Percentiles rank a stretch among this genome's conserved stretches.
phyloP scores from a whole-genome alignment of 257 asterid genomes.

The Thymus mandschuricus region DNA sequence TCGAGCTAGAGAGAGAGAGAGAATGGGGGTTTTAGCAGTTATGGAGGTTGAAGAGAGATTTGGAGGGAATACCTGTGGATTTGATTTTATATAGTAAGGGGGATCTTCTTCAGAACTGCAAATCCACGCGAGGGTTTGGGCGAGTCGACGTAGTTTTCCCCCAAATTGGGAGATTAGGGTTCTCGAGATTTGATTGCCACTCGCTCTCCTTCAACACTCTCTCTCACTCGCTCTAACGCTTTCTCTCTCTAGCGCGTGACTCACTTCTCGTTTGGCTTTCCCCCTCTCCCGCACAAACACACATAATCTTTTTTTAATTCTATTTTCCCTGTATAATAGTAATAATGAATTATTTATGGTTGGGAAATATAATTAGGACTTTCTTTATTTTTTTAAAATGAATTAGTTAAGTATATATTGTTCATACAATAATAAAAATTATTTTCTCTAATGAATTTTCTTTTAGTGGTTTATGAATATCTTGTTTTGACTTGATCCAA shows the following conservation, averaged over 20 bases:
- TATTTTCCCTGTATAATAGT: background rate
- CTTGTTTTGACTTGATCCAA: no score
- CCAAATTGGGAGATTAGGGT: slow-evolving; percentile 62
- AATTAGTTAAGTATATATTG: no score
- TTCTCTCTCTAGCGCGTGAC: slow-evolving; percentile 55
- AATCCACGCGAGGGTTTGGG: slow-evolving; percentile 82
- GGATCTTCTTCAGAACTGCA: slow-evolving; percentile 64
- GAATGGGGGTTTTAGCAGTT: slow-evolving; percentile 20
- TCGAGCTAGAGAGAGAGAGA: slow-evolving; percentile 11
- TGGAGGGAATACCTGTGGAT: slow-evolving; percentile 42
- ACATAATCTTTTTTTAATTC: background rate
- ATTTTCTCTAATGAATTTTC: no score
- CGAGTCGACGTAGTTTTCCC: slow-evolving; percentile 59
- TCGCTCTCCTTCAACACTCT: slow-evolving; percentile 41
- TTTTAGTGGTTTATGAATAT: no score
- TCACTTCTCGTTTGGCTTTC: slow-evolving; percentile 16
- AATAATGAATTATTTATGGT: background rate
- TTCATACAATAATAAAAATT: no score
- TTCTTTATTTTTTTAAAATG: no score
- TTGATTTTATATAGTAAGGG: slow-evolving; percentile 4
- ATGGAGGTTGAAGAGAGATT: slow-evolving; percentile 32
- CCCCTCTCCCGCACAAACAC: slow-evolving; percentile 2
- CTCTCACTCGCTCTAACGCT: slow-evolving; percentile 48
- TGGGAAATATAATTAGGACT: no score
- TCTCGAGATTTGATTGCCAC: slow-evolving; percentile 42